A percentile compares a stretch with the other conserved stretches of the same genome.
Evolutionary conservation across 768 basidiomycete species (phyloP).

Genomic region (Strobilomyces dryophilus): DNA sequence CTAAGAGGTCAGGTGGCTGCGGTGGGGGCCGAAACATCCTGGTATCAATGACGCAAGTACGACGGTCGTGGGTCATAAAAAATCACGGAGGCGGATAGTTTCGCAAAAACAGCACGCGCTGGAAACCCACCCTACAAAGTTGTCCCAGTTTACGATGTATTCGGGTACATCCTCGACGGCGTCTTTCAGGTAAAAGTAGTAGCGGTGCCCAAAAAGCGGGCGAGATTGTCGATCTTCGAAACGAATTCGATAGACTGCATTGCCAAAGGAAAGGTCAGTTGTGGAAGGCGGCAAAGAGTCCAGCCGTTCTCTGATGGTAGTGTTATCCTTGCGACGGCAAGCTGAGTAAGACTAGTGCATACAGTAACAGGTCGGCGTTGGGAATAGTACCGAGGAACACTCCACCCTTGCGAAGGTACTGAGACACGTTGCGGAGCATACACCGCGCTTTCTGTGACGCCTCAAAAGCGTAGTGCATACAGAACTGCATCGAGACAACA

Average conservation of each 20-base stretch:
- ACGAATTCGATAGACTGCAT: constrained; percentile 82
- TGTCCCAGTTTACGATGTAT: constrained; percentile 94
- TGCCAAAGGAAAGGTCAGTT: constrained; percentile 79
- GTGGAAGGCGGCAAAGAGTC: constrained; percentile 61
- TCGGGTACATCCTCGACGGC: constrained; percentile 98
- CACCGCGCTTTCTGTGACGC: constrained; percentile 78
- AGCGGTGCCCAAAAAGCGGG: constrained; percentile 83
- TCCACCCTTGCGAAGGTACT: constrained; percentile 78
- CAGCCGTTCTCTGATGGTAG: constrained; percentile 57
- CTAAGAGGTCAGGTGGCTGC: background rate
- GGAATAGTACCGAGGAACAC: constrained; percentile 98
- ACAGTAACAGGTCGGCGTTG: constrained; percentile 82
- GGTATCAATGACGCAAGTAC: background rate
- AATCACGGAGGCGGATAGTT: background rate
- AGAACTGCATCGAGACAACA: constrained; percentile 98
- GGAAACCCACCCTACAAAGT: constrained; percentile 70
- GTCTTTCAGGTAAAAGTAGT: constrained; percentile 90
- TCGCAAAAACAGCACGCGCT: background rate
- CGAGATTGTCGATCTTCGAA: constrained; percentile 69
- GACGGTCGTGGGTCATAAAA: background rate
- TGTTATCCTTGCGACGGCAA: constrained; percentile 13
- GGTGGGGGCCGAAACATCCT: background rate
- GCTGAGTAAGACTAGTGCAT: constrained; percentile 31
- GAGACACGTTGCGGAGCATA: constrained; percentile 89
- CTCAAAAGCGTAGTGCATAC: constrained; percentile 99